A percentile compares a stretch with the other conserved stretches of the same genome.
These are phyloP conservation scores for Paecilomyces formosus DNA, from an alignment of 2,329 filamentous ascomycete species.

Conservation along the genomic window DNA sequence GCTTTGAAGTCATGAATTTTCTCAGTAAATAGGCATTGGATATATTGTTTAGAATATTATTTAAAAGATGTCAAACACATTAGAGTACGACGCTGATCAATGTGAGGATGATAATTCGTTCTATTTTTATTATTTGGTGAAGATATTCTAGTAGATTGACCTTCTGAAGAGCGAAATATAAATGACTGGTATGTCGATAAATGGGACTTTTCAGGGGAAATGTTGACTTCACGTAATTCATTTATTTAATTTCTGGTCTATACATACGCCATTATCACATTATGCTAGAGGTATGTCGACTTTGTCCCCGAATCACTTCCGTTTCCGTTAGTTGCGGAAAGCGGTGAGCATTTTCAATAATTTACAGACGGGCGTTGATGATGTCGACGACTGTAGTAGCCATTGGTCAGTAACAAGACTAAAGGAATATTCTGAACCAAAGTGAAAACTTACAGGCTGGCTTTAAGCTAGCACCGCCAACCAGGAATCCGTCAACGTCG, in stretches of 20 bases:
- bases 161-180: no score
- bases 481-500: conserved; percentile 97
- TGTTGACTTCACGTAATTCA: not conserved
- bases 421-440: conserved; percentile 5
- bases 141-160: no score
- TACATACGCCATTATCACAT: not conserved
- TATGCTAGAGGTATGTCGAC: not conserved
- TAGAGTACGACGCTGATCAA: no score
- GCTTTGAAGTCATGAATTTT: not conserved
- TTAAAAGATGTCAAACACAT: not conserved
- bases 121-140: no score
- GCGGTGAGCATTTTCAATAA: not conserved
- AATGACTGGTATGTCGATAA: no score
- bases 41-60: not conserved
- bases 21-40: not conserved
- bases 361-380: conserved; percentile 54
- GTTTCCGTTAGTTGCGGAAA: not conserved
- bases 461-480: conserved; percentile 94
- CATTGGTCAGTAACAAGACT: conserved; percentile 8
- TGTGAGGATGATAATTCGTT: no score
- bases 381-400: conserved; percentile 53
- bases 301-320: not conserved
- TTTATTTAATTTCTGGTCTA: not conserved
- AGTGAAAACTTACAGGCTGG: conserved; percentile 64
- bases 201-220: no score